phyloP scores from a whole-genome alignment of 1,139 yeast genomes.

The Blastobotrys malaysiensis region DNA sequence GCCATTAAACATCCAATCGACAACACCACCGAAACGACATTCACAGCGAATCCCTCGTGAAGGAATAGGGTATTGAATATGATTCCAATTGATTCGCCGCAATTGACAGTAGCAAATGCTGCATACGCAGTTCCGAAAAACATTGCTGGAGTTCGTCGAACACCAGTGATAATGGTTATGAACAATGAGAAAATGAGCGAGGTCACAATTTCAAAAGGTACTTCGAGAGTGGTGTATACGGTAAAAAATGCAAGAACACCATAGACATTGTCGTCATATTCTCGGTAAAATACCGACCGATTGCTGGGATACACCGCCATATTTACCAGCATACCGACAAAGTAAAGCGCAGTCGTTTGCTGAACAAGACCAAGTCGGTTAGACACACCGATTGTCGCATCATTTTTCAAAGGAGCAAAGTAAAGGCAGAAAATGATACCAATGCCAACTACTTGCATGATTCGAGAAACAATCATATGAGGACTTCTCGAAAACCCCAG shows the following conservation, averaged over 20 bases:
- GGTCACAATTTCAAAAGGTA: constrained; percentile 67
- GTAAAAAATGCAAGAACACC: constrained; percentile 61
- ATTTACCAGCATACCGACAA: constrained; percentile 74
- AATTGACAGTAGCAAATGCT: constrained; percentile 51
- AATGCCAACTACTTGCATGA: constrained; percentile 60
- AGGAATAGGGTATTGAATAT: constrained; percentile 66
- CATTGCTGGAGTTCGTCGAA: constrained; percentile 64
- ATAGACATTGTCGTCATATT: constrained; percentile 67
- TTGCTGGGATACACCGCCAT: constrained; percentile 70
- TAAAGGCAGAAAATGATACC: constrained; percentile 63
- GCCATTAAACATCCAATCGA: constrained; percentile 77
- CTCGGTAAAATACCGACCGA: constrained; percentile 71
- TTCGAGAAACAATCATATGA: constrained; percentile 59
- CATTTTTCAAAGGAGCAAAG: constrained; percentile 62
- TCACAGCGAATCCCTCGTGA: constrained; percentile 77
- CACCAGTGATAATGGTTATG: constrained; percentile 63
- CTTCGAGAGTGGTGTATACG: constrained; percentile 60
- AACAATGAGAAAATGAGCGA: constrained; percentile 55
- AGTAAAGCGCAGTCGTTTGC: constrained; percentile 66
- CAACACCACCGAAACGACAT: constrained; percentile 56
- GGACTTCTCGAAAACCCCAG: constrained; percentile 54
- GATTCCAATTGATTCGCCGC: constrained; percentile 83
- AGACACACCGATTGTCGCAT: constrained; percentile 48
- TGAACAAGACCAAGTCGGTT: constrained; percentile 74
- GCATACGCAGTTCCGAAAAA: constrained; percentile 61